phyloP scores from a whole-genome alignment of 2,329 filamentous ascomycete species.

The Thielaviopsis populi region DNA sequence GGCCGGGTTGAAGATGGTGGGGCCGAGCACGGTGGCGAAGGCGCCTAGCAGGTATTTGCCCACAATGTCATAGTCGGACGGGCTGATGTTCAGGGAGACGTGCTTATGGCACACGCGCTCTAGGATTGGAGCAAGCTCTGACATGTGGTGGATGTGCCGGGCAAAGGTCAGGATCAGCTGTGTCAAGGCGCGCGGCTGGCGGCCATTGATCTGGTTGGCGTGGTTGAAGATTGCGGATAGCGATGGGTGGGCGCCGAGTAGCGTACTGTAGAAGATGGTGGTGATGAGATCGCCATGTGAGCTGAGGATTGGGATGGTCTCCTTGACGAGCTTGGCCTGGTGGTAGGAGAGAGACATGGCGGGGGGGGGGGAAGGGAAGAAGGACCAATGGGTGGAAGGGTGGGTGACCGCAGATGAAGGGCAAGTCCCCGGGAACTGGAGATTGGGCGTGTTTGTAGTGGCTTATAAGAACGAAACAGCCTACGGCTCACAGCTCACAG shows the following conservation, averaged over 20 bases:
- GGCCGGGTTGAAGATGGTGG: slow-evolving; percentile 46
- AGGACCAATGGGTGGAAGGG: neutral
- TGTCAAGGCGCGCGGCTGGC: slow-evolving; percentile 56
- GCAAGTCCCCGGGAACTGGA: neutral
- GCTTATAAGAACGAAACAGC: too few relatives aligned
- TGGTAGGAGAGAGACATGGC: slow-evolving; percentile 40
- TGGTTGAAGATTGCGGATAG: slow-evolving; percentile 58
- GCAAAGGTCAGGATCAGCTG: slow-evolving; percentile 58
- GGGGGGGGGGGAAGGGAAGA: neutral
- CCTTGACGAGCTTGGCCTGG: slow-evolving; percentile 59
- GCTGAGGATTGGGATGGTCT: slow-evolving; percentile 58
- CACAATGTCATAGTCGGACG: slow-evolving; percentile 57
- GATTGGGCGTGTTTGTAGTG: too few relatives aligned
- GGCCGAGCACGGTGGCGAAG: slow-evolving; percentile 50
- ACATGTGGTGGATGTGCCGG: slow-evolving; percentile 54
- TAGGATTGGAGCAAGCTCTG: slow-evolving; percentile 37
- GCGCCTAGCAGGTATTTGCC: slow-evolving; percentile 52
- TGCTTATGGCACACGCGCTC: slow-evolving; percentile 68
- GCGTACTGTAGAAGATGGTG: slow-evolving; percentile 54
- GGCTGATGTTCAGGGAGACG: slow-evolving; percentile 50
- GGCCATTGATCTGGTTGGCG: slow-evolving; percentile 51
- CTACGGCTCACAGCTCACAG: too few relatives aligned
- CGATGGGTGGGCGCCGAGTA: slow-evolving; percentile 48
- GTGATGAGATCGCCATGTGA: slow-evolving; percentile 56
- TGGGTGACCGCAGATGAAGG: neutral